Base-by-base conservation (phyloP, 2,329 filamentous ascomycete genomes). In the Fusarium tuaranense region DNA sequence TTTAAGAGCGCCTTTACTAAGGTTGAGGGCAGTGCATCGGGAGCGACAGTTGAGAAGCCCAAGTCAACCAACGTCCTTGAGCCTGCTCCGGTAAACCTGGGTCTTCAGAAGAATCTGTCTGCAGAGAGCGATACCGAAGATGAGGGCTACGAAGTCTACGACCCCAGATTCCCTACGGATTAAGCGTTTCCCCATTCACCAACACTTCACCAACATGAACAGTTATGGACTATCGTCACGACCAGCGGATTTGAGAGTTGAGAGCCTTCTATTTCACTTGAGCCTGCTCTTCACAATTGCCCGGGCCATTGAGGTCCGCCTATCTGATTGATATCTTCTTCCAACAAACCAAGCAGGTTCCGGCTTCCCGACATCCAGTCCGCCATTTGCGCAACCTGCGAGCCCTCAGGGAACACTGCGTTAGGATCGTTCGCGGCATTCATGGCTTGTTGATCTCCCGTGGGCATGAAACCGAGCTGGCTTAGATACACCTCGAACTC, bases 1-100 rank as follows among this genome's bases (percentile, higher is more conserved):
- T 95, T 95, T 82, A 95, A 94, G 83, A 93, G 91, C 78, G 93
- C 93, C 2, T 94, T 95, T 84, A 88, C 88, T 6, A 84, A 89
- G 2, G 87, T 87, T 2, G 87, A 87, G 82, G 66, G 66, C 79
- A 71, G 80, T 6, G 79, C 80, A 8, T 27, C 77, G 6, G 79
- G 79, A 14, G 83, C 83, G 68, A 84, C 84, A 34, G 86, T 86
- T 25, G 82, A 83, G 1, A 81, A 84, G 20, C 83, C 83, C 32
- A 84, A 84, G 72, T 22, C 78, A 1, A 68, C 60, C 16, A 74
- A 69, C 30, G 70, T 79, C 16, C 72, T 67, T 25, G 78, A 76
- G 25, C 63, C 72, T 34, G 76, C 70, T 22, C 34, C 69, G 4
- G 61, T 75, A 22, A 75, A 79, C 34, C 69, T 74, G 1, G 68